Percentiles rank a stretch among this genome's conserved stretches.
These are phyloP conservation scores for Teunomyces panamensis DNA, from an alignment of 805 yeast species.

Conservation along the genomic window DNA sequence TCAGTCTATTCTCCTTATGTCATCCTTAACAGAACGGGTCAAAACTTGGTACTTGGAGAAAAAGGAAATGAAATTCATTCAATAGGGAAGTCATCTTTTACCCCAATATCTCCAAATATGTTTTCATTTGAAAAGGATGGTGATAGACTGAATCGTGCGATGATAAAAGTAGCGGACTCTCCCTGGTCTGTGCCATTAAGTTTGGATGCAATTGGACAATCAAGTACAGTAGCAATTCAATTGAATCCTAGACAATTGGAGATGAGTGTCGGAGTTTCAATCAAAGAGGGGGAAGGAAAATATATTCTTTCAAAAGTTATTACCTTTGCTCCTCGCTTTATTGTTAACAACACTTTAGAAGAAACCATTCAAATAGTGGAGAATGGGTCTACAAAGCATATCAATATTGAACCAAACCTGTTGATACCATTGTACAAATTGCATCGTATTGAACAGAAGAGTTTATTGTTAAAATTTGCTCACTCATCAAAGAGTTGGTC, in stretches of 20 bases:
- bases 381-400: slow-evolving; percentile 56
- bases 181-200: slow-evolving; percentile 71
- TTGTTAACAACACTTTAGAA: slow-evolving; percentile 60
- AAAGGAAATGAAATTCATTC: slow-evolving; percentile 57
- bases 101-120: slow-evolving; percentile 56
- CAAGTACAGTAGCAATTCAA: slow-evolving; percentile 50
- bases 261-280: slow-evolving; percentile 69
- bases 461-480: slow-evolving; percentile 56
- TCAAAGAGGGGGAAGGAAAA: slow-evolving; percentile 82
- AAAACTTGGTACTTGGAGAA: slow-evolving; percentile 55
- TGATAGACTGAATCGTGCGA: slow-evolving; percentile 64
- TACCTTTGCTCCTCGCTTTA: slow-evolving; percentile 77
- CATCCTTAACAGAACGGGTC: slow-evolving; percentile 76
- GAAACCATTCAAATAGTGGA: slow-evolving; percentile 61
- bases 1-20: slow-evolving; percentile 83
- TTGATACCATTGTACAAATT: slow-evolving; percentile 63
- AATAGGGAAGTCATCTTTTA: slow-evolving; percentile 33
- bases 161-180: slow-evolving; percentile 64
- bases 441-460: slow-evolving; percentile 55
- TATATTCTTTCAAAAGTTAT: slow-evolving; percentile 76
- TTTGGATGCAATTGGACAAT: slow-evolving; percentile 88
- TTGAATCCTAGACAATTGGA: slow-evolving; percentile 53
- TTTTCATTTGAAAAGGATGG: slow-evolving; percentile 72
- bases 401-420: slow-evolving; percentile 45
- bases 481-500: slow-evolving; percentile 71